Evolutionary conservation across 176 grass and related monocot species (phyloP), one percentile per base, ranked within the genome.

Genomic region (Oryza glaberrima): DNA sequence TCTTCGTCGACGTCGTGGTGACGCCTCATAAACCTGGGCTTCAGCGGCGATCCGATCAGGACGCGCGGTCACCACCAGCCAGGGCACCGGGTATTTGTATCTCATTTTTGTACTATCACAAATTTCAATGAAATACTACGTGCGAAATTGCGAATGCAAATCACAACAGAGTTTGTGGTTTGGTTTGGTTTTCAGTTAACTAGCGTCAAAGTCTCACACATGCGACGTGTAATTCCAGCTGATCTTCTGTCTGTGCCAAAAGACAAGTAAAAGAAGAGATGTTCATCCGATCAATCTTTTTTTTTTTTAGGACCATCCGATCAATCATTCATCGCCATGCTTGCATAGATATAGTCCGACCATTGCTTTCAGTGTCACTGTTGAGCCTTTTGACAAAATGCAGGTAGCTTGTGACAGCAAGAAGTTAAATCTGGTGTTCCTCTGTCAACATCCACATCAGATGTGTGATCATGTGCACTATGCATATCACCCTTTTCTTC

Each of bases 321-420:
- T 56, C 52, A 56, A 56, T 56, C 52, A 56, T 56, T 56, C 16
- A 56, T 56, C 52, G 4, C 52, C 16, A 56, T 56, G 52, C 6
- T 56, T 52, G 49, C 49, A 6, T 6, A 58, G 54, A 58, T 58
- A n/a, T n/a, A 58, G 19, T n/a, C 54, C 19, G 54, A 58, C 54
- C 54, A 56, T 56, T 58, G 54, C 19, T 58, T 17, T 14, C 17
- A 20, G n/a, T 16, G 36, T 86, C 67, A 4, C 83, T 68, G 25
- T 86, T 1, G 32, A 78, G 45, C 13, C 75, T 86, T 86, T 86
- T 86, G 83, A 86, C 88, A 77, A 90, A 90, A 83, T 60, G 46
- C 38, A 40, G 69, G 68, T 46, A 79, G 36, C 60, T 74, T 47
- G 74, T 74, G 83, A 78, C 78, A 11, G 25, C 79, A 46, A 38